These are phyloP conservation scores for Iberis pinnata DNA, from an alignment of 345 rosid species.

Conservation along the genomic window DNA sequence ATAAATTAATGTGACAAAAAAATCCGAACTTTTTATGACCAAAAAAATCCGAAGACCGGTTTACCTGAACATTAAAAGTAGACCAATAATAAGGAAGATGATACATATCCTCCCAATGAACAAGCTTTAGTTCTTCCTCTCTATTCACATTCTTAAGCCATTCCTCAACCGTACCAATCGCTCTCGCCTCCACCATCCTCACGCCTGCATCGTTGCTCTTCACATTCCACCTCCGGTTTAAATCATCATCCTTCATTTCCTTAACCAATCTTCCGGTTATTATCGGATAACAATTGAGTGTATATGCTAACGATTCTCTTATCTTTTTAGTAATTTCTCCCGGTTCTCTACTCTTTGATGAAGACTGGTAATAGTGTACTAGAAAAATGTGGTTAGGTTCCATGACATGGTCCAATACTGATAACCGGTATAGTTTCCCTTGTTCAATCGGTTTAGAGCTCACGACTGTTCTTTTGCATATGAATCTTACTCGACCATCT, in stretches of 20 bases:
- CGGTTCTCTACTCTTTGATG: conserved; percentile 6
- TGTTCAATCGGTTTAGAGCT: conserved; percentile 55
- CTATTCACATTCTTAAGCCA: conserved; percentile 48
- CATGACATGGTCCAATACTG: conserved; percentile 62
- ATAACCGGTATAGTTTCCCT: conserved; percentile 32
- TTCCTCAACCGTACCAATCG: conserved; percentile 44
- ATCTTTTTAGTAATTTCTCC: conserved; percentile 43
- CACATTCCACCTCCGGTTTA: conserved; percentile 42
- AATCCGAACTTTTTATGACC: too few species aligned
- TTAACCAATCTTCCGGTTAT: conserved; percentile 47
- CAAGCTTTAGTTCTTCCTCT: conserved; percentile 54
- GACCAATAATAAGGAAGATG: conserved; percentile 63
- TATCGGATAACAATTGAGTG: conserved; percentile 42
- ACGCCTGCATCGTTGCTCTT: conserved; percentile 73
- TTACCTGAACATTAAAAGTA: conserved; percentile 65
- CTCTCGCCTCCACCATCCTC: conserved; percentile 58
- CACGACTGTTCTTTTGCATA: conserved; percentile 59
- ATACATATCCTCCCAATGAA: conserved; percentile 67
- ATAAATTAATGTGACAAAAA: neutral
- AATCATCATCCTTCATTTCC: conserved; percentile 15
- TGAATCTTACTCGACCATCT: conserved; percentile 20
- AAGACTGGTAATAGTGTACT: conserved; percentile 47
- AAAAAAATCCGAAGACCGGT: neutral
- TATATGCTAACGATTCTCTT: conserved; percentile 43
- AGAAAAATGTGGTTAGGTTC: conserved; percentile 45